Percentiles rank a stretch among this genome's conserved stretches.
Evolutionary conservation across 1,284 basidiomycete genomes (phyloP).

Genomic region (Tausonia pullulans): DNA sequence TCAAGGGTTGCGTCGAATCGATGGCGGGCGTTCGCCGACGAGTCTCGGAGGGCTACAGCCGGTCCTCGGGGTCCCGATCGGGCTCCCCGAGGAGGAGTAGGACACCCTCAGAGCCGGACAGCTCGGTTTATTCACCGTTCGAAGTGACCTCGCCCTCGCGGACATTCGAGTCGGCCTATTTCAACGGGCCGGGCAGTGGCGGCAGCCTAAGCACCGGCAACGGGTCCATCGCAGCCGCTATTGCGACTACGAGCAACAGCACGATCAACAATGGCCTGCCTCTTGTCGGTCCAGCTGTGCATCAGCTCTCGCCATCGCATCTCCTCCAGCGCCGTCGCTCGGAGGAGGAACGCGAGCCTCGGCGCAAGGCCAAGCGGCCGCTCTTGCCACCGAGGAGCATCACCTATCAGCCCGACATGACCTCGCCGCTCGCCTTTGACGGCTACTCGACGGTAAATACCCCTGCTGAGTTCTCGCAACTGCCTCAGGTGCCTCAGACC

Average conservation of each 20-base stretch:
- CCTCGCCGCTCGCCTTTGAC: constrained; percentile 11
- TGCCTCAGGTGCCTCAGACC: neutral
- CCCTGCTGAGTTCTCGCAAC: neutral
- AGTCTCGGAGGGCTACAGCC: neutral
- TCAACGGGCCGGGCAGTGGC: no score
- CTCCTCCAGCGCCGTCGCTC: constrained; percentile 28
- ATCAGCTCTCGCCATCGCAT: constrained; percentile 13
- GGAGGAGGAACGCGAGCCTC: constrained; percentile 28
- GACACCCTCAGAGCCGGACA: no score
- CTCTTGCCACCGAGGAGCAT: constrained; percentile 28
- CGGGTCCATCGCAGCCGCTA: no score
- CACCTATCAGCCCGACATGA: constrained; percentile 26
- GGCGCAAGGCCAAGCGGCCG: constrained; percentile 22
- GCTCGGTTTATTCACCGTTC: no score
- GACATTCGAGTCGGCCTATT: no score
- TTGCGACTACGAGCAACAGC: no score
- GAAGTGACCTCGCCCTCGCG: no score
- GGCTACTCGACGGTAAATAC: neutral
- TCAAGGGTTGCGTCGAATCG: constrained; percentile 28
- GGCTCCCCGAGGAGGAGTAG: no score
- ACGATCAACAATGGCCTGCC: no score
- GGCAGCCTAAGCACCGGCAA: neutral
- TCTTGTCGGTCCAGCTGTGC: neutral
- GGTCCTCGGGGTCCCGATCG: constrained; percentile 1
- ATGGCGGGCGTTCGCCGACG: neutral